A percentile compares a stretch with the other conserved stretches of the same genome.
Evolutionary conservation across 768 basidiomycete species (phyloP).

Genomic region (Tulasnella sp.): DNA sequence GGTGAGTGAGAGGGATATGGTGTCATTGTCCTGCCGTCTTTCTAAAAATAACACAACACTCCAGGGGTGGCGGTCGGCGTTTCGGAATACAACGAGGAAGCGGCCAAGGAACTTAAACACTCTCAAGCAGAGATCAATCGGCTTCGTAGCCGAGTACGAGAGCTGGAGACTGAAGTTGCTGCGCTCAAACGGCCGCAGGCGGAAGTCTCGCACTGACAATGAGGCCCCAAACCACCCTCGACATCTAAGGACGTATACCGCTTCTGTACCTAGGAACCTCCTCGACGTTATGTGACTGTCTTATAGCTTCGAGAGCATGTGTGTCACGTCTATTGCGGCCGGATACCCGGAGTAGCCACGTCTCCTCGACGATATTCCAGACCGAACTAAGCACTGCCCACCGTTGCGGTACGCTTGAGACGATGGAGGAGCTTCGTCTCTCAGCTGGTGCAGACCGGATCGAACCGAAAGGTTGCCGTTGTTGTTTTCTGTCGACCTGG

Average conservation of each 20-base stretch:
- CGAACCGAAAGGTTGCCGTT: no score
- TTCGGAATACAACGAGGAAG: slow-evolving; percentile 56
- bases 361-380: no score
- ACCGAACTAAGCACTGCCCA: no score
- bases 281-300: no score
- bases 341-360: no score
- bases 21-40: slow-evolving; percentile 14
- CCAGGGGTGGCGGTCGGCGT: slow-evolving; percentile 68
- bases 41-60: slow-evolving; percentile 30
- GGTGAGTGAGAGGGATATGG: slow-evolving; percentile 36
- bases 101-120: slow-evolving; percentile 38
- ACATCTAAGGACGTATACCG: not conserved
- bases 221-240: not conserved
- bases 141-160: slow-evolving; percentile 30
- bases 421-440: no score
- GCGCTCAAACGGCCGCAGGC: not conserved
- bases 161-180: slow-evolving; percentile 9
- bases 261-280: no score
- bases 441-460: no score
- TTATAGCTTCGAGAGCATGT: no score
- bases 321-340: no score
- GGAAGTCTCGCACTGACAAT: not conserved
- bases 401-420: no score
- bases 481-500: no score
- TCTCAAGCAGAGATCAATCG: slow-evolving; percentile 48